These are phyloP conservation scores for Tricholoma matsutake DNA, from an alignment of 768 basidiomycete species.

Conservation along the genomic window DNA sequence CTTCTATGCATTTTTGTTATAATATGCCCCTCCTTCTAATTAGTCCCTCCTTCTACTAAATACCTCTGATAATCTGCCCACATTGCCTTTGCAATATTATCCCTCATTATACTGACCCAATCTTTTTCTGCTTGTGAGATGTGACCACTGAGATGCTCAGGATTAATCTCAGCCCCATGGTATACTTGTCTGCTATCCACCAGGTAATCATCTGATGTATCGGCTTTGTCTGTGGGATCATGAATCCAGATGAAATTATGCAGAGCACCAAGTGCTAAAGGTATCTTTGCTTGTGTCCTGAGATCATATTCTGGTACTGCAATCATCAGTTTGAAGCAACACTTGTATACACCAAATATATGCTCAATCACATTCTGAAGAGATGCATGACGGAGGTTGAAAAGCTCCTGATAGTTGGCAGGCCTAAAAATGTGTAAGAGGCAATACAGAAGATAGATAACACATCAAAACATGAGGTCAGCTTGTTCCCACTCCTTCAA, in stretches of 20 bases:
- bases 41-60: background rate
- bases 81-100: slow-evolving; percentile 10
- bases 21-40: background rate
- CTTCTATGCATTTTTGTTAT: background rate
- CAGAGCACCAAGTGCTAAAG: slow-evolving; percentile 17
- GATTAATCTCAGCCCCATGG: background rate
- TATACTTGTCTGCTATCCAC: too few species aligned
- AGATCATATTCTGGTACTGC: slow-evolving; percentile 10
- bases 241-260: slow-evolving; percentile 27
- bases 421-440: slow-evolving; percentile 23
- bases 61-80: slow-evolving; percentile 9
- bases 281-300: slow-evolving; percentile 19
- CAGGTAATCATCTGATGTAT: background rate
- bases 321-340: slow-evolving; percentile 14
- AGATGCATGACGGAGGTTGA: slow-evolving; percentile 38
- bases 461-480: background rate
- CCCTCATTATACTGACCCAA: background rate
- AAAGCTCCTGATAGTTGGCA: slow-evolving; percentile 34
- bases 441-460: background rate
- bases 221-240: slow-evolving; percentile 13
- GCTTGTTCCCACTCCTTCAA: slow-evolving; percentile 11
- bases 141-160: background rate
- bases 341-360: slow-evolving; percentile 25
- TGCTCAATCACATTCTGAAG: slow-evolving; percentile 36
- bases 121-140: background rate